Evolutionary conservation across 768 basidiomycete genomes (phyloP).

Genomic region (Auriscalpium vulgare): DNA sequence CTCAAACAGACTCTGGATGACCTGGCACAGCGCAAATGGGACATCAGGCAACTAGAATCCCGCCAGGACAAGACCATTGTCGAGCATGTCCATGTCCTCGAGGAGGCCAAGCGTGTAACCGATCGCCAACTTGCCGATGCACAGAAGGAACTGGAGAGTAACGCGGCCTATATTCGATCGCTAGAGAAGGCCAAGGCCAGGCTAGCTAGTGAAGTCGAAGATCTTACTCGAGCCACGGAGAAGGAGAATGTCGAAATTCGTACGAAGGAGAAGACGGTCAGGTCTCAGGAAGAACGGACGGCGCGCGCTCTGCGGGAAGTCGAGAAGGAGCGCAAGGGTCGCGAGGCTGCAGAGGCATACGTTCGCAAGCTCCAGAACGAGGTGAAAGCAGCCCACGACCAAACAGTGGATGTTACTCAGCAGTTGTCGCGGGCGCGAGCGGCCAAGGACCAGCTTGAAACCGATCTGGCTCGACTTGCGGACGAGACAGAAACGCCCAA

Average conservation of each 20-base stretch:
- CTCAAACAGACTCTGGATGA: slow-evolving; percentile 76
- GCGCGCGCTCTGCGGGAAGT: slow-evolving; percentile 47
- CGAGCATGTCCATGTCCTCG: slow-evolving; percentile 93
- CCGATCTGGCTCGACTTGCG: slow-evolving; percentile 57
- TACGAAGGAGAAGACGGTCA: slow-evolving; percentile 59
- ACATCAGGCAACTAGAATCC: slow-evolving; percentile 77
- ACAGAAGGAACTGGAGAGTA: slow-evolving; percentile 67
- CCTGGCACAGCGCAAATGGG: slow-evolving; percentile 75
- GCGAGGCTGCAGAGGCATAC: slow-evolving; percentile 59
- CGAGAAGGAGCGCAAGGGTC: slow-evolving; percentile 59
- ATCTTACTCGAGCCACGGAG: slow-evolving; percentile 67
- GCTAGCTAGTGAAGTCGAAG: slow-evolving; percentile 75
- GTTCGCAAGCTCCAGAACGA: slow-evolving; percentile 54
- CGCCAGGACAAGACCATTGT: slow-evolving; percentile 97
- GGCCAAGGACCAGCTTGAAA: slow-evolving; percentile 59
- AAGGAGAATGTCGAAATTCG: slow-evolving; percentile 57
- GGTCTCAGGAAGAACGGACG: slow-evolving; percentile 54
- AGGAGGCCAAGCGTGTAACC: slow-evolving; percentile 91
- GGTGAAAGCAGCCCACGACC: slow-evolving; percentile 44
- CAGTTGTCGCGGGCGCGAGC: slow-evolving; percentile 45
- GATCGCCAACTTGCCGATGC: slow-evolving; percentile 85
- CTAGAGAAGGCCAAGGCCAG: slow-evolving; percentile 75
- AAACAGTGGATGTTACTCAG: slow-evolving; percentile 47
- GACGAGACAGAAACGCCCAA: slow-evolving; percentile 47
- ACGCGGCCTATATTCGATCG: slow-evolving; percentile 72